Base-by-base conservation (phyloP, 441 rosid species). In the Populus hybrid region DNA sequence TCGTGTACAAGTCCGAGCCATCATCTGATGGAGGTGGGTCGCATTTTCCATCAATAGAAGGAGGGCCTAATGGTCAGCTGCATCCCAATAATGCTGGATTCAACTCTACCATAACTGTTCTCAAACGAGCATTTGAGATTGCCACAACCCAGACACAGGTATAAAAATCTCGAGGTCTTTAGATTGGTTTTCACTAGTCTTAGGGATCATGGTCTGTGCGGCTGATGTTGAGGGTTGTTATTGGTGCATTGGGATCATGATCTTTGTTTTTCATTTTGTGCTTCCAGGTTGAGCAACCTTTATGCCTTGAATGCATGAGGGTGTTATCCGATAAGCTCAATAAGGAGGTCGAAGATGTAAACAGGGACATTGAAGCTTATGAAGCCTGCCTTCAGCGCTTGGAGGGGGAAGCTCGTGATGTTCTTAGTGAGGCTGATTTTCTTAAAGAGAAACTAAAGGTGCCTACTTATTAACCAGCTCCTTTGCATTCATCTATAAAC, bases 231-330 rank as follows among this genome's bases (percentile, higher is more conserved):
- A 63, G 73, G 71, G 31, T 45, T 72, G 42, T 76, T 73, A 28
- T 71, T 33, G 2, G 68, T 45, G 64, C 26, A 7, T 74, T 78
- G 65, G 18, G 67, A 42, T 74, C 7, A 38, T 71, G n/a, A 31
- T 74, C 20, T 74, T 21, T 31, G 59, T 36, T 7, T 71, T 65
- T 79, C 23, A 36, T 78, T 83, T 80, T 76, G 63, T 64, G 53
- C 80, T 77, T 79, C 76, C 80, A 96, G 98, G 94, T 96, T 83
- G 98, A 96, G 82, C 99, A 96, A 84, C 99, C 99, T 29, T 80
- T 94, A 69, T 96, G 99, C 85, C 87, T 96, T 38, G 99, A 94
- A 66, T 96, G 99, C 90, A 96, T 94, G 99, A 88, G 93, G 81
- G 89, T 96, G 42, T 80, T 96, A 85, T 94, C 98, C 72, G 95